Base-by-base conservation (phyloP, 176 grass and related monocot species). In the Paspalum notatum region DNA sequence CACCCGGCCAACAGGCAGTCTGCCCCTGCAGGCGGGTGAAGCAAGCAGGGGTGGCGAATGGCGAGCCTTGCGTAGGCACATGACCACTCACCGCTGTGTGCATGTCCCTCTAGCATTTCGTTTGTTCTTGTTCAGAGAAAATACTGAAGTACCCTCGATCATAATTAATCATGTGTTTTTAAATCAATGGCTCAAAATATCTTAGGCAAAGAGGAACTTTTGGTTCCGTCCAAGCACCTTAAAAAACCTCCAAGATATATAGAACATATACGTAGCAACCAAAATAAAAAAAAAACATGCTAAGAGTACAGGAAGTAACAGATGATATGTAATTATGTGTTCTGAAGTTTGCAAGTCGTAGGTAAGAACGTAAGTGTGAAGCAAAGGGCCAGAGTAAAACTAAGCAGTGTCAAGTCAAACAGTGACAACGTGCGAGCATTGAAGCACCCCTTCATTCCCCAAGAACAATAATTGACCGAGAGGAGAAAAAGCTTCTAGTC, bases 361-460 rank as follows among this genome's bases (percentile, higher is more conserved):
- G 40, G 18, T 62, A 42, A 48, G 70, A 26, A 43, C 38, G 62
- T 76, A 43, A 24, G 13, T 71, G 22, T 24, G 45, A 77, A 77
- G 79, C 64, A 71, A 87, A 76, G 72, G 71, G 54, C 45, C 45
- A 22, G 47, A 75, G 64, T 71, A 68, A 71, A 82, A 66, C 25
- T 74, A 74, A 70, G 38, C 37, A 9, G 9, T 64, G 47, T 26
- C 54, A 64, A 77, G 56, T 47, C 64, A 64, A 77, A 37, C 21
- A 27, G 27, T 68, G 55, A 45, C 72, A 77, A 70, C 43, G 17
- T 87, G 85, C 40, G 53, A 77, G 79, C 66, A 64, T 82, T 71
- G 44, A 87, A 87, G 51, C 68, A 61, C 63, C 62, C 62, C 43
- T 9, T 62, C 71, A 37, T 62, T 76, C 64, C 64, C 82, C 82